A percentile compares a stretch with the other conserved stretches of the same genome.
These are phyloP conservation scores for Papilionanthe hybrid DNA, from an alignment of 116 monocot genomes.

Conservation along the genomic window DNA sequence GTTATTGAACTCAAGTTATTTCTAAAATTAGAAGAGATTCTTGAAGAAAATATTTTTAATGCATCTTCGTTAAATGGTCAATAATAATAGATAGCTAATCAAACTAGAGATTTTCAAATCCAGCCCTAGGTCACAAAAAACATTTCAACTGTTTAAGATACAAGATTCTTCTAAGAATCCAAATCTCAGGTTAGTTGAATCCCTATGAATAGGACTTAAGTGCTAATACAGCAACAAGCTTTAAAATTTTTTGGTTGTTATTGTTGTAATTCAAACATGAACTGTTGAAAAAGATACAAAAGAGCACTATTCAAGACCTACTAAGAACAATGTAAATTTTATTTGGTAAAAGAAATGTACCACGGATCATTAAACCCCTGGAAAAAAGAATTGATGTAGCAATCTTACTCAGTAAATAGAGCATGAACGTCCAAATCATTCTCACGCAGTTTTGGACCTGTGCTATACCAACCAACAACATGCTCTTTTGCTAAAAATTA, in stretches of 20 bases:
- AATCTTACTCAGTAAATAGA: constrained; percentile 74
- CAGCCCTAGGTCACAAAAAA: background rate
- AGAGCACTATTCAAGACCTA: background rate
- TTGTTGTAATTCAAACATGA: background rate
- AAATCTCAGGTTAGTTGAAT: background rate
- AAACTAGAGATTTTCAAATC: constrained; percentile 3
- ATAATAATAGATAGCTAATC: background rate
- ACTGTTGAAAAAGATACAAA: background rate
- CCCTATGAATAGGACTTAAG: background rate
- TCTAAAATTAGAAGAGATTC: background rate
- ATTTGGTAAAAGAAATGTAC: background rate
- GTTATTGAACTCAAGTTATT: background rate
- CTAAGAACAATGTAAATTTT: background rate
- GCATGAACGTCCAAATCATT: constrained; percentile 94
- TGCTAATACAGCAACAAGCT: background rate
- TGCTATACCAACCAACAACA: constrained; percentile 99
- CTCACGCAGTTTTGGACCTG: constrained; percentile 85
- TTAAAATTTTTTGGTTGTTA: background rate
- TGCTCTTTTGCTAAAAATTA: constrained; percentile 80
- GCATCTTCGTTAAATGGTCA: background rate
- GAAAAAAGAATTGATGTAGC: background rate
- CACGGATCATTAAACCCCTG: background rate
- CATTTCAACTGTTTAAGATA: background rate
- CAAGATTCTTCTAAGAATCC: background rate
- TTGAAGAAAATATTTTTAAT: background rate